Percentiles rank a stretch among this genome's conserved stretches.
Conservation (phyloP, 2,329 filamentous ascomycete genomes). For the Huntiella omanensis region DNA sequence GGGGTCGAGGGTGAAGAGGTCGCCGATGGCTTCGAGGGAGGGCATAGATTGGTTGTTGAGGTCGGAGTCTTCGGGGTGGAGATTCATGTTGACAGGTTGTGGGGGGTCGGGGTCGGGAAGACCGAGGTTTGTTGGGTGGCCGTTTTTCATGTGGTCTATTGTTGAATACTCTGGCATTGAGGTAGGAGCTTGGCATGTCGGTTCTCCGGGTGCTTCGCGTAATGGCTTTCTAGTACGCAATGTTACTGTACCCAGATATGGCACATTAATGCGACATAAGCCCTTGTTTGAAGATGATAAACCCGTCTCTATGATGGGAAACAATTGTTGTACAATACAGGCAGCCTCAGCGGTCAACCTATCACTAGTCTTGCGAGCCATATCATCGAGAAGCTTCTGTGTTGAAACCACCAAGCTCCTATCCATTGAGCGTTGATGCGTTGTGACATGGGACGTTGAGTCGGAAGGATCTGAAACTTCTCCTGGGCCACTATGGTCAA, state of each 20-base stretch:
- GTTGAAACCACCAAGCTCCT: constrained; percentile 20
- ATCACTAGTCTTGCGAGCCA: constrained; percentile 22
- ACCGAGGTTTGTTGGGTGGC: background rate
- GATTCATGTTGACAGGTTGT: background rate
- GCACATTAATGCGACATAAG: constrained; percentile 23
- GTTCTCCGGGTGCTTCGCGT: background rate
- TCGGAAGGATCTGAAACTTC: constrained; percentile 3
- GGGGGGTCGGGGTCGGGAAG: background rate
- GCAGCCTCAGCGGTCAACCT: constrained; percentile 24
- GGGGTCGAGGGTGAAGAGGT: constrained; percentile 10
- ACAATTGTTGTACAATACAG: constrained; percentile 24
- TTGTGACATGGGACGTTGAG: too few species aligned
- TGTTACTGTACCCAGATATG: constrained; percentile 28
- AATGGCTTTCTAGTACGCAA: constrained; percentile 17
- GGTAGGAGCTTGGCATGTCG: background rate
- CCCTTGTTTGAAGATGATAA: constrained; percentile 9
- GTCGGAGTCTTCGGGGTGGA: background rate
- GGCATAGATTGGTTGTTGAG: background rate
- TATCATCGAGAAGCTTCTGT: constrained; percentile 21
- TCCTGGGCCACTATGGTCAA: constrained; percentile 18
- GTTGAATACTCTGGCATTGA: background rate
- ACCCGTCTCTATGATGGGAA: constrained; percentile 22
- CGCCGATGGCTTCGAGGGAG: constrained; percentile 1
- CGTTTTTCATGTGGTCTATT: background rate
- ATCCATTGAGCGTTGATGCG: constrained; percentile 19